Evolutionary conservation across 78 protist genomes (phyloP).

Genomic region (Guillardia theta): DNA sequence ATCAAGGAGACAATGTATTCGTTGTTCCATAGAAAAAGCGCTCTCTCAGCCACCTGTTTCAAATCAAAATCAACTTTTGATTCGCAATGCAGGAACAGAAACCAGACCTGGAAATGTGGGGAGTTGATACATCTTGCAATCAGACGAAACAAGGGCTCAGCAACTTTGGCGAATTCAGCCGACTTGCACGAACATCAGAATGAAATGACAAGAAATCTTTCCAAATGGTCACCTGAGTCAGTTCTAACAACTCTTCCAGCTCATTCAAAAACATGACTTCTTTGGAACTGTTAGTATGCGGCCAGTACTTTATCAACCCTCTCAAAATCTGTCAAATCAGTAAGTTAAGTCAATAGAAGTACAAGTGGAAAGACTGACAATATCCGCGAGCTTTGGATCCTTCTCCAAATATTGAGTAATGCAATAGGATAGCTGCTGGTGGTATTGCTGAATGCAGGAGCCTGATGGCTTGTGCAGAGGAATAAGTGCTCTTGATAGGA

Average conservation of each 20-base stretch:
- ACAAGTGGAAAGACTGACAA: not conserved
- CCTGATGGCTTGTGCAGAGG: slow-evolving; percentile 79
- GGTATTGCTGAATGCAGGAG: slow-evolving; percentile 55
- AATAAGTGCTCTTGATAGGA: slow-evolving; percentile 72
- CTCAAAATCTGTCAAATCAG: slow-evolving; percentile 6
- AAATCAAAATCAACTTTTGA: too few species aligned
- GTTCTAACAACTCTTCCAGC: slow-evolving; percentile 79
- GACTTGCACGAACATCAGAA: not conserved
- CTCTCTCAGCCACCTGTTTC: slow-evolving; percentile 75
- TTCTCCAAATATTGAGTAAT: slow-evolving; percentile 86
- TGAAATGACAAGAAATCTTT: not conserved
- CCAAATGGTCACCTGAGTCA: slow-evolving; percentile 30
- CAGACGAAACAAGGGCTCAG: slow-evolving; percentile 58
- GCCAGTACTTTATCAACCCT: slow-evolving; percentile 76
- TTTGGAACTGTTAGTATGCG: slow-evolving; percentile 68
- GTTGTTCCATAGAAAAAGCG: slow-evolving; percentile 76
- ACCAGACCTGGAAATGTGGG: slow-evolving; percentile 67
- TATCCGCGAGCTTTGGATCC: slow-evolving; percentile 60
- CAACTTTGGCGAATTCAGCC: slow-evolving; percentile 51
- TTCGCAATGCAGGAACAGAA: too few species aligned
- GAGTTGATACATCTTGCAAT: slow-evolving; percentile 60
- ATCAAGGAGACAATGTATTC: slow-evolving; percentile 66
- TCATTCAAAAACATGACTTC: slow-evolving; percentile 78
- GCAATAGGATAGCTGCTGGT: slow-evolving; percentile 84
- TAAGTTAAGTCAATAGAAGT: not conserved